These are phyloP conservation scores for Aspergillus transmontanensis DNA, from an alignment of 2,329 filamentous ascomycete species.

Conservation along the genomic window DNA sequence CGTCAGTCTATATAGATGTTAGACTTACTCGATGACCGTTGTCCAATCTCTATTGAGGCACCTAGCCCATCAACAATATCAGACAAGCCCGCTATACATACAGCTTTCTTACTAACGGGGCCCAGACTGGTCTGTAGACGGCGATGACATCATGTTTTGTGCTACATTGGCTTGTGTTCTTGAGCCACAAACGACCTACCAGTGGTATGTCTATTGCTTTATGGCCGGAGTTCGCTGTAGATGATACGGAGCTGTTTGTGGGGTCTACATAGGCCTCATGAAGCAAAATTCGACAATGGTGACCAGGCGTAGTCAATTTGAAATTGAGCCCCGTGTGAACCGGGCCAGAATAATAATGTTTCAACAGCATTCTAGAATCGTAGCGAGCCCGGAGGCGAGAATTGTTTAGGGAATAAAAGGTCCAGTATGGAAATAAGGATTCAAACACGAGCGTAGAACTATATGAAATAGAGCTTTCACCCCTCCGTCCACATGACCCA, in stretches of 20 bases:
- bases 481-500: slow-evolving; percentile 23
- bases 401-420: slow-evolving; percentile 17
- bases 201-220: neutral
- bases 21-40: neutral
- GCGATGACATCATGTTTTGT: slow-evolving; percentile 14
- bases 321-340: neutral
- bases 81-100: neutral
- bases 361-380: slow-evolving; percentile 9
- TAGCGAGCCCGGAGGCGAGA: slow-evolving; percentile 20
- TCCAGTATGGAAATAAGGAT: slow-evolving; percentile 25
- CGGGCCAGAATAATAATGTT: slow-evolving; percentile 13
- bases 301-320: neutral
- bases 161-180: neutral
- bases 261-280: neutral
- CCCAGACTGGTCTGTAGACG: neutral
- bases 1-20: neutral
- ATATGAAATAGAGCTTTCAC: slow-evolving; percentile 28
- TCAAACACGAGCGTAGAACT: slow-evolving; percentile 28
- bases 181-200: neutral
- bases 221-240: neutral
- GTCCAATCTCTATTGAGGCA: neutral
- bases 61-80: neutral
- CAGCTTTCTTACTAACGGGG: neutral
- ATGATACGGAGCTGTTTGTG: neutral
- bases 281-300: neutral